A percentile compares a stretch with the other conserved stretches of the same genome.
phyloP scores from a whole-genome alignment of 371 early-diverging fungal genomes.

The Conidiobolus incongruus region DNA sequence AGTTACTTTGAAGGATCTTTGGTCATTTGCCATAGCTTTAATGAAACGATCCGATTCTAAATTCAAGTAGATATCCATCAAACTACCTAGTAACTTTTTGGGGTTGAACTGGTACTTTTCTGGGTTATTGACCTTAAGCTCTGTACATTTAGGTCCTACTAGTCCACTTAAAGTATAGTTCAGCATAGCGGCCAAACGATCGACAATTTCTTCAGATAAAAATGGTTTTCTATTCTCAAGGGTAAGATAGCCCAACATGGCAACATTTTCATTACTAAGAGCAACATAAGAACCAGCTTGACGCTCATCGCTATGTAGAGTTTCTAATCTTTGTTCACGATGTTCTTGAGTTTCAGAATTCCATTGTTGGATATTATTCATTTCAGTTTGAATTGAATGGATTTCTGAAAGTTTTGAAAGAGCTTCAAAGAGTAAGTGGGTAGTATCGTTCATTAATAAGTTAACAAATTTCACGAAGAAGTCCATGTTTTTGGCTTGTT shows the following conservation, averaged over 20 bases:
- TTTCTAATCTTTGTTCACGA: constrained; percentile 31
- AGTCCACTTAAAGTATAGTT: constrained; percentile 81
- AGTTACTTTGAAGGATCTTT: constrained; percentile 51
- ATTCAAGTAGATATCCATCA: constrained; percentile 72
- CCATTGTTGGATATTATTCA: constrained; percentile 31
- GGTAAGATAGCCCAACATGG: constrained; percentile 75
- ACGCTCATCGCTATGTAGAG: constrained; percentile 47
- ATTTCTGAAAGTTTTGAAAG: constrained; percentile 72
- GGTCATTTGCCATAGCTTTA: constrained; percentile 71
- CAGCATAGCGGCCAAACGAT: constrained; percentile 88
- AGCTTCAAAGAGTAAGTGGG: constrained; percentile 83
- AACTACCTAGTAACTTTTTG: constrained; percentile 55
- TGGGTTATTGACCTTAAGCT: constrained; percentile 71
- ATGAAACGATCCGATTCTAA: constrained; percentile 47
- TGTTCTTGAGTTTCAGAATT: constrained; percentile 17
- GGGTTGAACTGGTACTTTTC: constrained; percentile 88
- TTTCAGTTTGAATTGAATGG: constrained; percentile 50
- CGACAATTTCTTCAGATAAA: constrained; percentile 72
- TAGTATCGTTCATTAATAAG: constrained; percentile 88
- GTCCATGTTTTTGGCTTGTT: constrained; percentile 32
- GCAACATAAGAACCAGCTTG: constrained; percentile 72
- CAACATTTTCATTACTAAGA: constrained; percentile 78
- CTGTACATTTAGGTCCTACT: constrained; percentile 86
- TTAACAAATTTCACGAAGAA: constrained; percentile 79
- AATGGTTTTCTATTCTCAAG: constrained; percentile 62